Conservation (phyloP, 768 basidiomycete species). For the Cystofilobasidium bisporidii region DNA sequence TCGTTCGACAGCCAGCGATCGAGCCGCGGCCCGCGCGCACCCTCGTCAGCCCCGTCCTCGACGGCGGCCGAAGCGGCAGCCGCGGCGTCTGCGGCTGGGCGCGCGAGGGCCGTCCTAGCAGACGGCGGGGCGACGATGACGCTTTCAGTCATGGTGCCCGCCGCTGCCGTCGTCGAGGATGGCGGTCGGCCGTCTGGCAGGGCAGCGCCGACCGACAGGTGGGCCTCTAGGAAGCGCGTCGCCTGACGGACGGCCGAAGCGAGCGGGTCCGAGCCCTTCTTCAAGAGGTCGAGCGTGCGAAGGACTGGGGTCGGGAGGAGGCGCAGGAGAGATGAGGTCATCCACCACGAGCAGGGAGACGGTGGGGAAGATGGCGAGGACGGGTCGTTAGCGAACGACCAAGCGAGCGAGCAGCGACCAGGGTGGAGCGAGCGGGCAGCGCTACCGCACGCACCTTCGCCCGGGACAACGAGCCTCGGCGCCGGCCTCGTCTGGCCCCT, state of each 20-base stretch:
- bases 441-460: slow-evolving; percentile 59
- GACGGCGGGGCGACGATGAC: neutral
- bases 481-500: too few relatives aligned
- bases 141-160: too few relatives aligned
- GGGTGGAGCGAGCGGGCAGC: neutral
- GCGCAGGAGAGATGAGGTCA: too few relatives aligned
- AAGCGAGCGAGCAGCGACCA: too few relatives aligned
- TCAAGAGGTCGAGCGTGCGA: slow-evolving; percentile 82
- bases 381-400: neutral
- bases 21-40: neutral
- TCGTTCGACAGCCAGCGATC: neutral
- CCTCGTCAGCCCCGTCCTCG: too few relatives aligned
- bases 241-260: slow-evolving; percentile 77
- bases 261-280: slow-evolving; percentile 71
- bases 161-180: too few relatives aligned
- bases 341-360: neutral
- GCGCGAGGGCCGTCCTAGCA: neutral
- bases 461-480: slow-evolving; percentile 64
- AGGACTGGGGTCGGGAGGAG: slow-evolving; percentile 52
- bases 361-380: neutral
- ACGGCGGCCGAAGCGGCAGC: neutral
- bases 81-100: neutral
- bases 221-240: slow-evolving; percentile 76
- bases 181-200: too few relatives aligned
- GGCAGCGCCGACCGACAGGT: slow-evolving; percentile 51